Evolutionary conservation across 768 basidiomycete species (phyloP), one percentile per base, ranked within the genome.

Genomic region (Lentinula lateritia): DNA sequence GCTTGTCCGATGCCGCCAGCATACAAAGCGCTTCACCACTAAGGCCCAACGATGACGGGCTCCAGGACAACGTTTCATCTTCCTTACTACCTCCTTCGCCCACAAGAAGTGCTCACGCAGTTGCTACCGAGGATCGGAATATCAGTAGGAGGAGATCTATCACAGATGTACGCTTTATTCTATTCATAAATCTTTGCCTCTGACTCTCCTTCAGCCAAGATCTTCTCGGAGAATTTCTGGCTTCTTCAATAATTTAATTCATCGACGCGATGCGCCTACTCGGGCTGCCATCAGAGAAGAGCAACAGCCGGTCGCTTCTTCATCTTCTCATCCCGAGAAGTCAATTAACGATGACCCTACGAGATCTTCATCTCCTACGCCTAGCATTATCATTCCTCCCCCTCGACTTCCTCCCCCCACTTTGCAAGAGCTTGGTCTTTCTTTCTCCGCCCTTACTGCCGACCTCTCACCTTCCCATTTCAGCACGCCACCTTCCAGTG

Each of bases 191-290:
- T 32, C 34, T 39, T 50, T 13, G 52, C 53, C 53, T 35, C 58
- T 60, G 55, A 58, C 52, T 53, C 65, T 68, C 67, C 48, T 61
- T 66, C 70, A 87, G 81, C 72, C 74, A 62, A 86, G 90, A 61
- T 75, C 87, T 42, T 80, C 87, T 32, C 91, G 87, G 69, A 82
- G 92, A 34, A 78, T 93, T 35, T 93, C 92, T 28, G 92, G 92
- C n/a, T 93, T 93, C 73, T 86, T 93, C 71, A 87, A 83, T 15
- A 85, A 83, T 66, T 79, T 93, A 61, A 89, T 93, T 6, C 85
- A 89, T 68, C 84, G 91, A 60, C 82, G 88, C 53, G 88, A 92
- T 58, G 74, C 72, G 43, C 65, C 75, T 3, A 61, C 59, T 5
- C 69, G 73, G 41, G 71, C 72, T 48, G 65, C 74, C 13, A 68